Conservation (phyloP, 106 monocot genomes). For the Iris macrosiphon region DNA sequence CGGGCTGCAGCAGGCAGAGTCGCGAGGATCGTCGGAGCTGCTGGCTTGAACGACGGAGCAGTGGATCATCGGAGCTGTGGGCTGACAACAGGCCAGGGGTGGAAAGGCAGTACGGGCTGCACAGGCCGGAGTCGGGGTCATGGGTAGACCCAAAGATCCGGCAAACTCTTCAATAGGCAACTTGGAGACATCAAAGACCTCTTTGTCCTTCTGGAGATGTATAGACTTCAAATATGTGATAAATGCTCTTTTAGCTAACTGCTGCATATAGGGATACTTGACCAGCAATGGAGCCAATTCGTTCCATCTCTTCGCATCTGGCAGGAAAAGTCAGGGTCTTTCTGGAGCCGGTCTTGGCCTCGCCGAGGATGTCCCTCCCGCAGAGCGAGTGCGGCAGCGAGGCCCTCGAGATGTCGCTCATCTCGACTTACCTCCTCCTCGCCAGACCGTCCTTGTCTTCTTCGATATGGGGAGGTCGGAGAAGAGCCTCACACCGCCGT, state of each 20-base stretch:
- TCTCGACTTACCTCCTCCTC: slow-evolving; percentile 50
- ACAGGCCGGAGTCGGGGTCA: no score
- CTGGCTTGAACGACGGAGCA: no score
- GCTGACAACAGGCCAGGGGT: no score
- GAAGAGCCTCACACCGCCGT: slow-evolving; percentile 47
- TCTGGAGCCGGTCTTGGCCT: slow-evolving; percentile 61
- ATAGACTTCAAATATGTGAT: slow-evolving; percentile 71
- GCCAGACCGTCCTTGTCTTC: slow-evolving; percentile 70
- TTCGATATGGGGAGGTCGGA: slow-evolving; percentile 61
- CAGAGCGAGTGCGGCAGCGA: slow-evolving; percentile 66
- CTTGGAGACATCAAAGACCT: slow-evolving; percentile 64
- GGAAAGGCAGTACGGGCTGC: no score
- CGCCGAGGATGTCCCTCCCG: slow-evolving; percentile 54
- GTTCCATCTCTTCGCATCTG: slow-evolving; percentile 42
- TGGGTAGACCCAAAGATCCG: slow-evolving; percentile 56
- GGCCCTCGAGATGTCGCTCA: slow-evolving; percentile 81
- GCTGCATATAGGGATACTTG: slow-evolving; percentile 59
- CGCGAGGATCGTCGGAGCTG: no score
- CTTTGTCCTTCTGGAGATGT: slow-evolving; percentile 48
- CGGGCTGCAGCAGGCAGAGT: no score
- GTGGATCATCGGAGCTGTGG: no score
- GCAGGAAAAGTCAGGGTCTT: slow-evolving; percentile 66
- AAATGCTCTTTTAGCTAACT: slow-evolving; percentile 62
- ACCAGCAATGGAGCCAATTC: slow-evolving; percentile 61
- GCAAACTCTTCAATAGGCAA: slow-evolving; percentile 67